A percentile compares a stretch with the other conserved stretches of the same genome.
phyloP scores from a whole-genome alignment of 352 stramenopile species.

The Pythium biforme region DNA sequence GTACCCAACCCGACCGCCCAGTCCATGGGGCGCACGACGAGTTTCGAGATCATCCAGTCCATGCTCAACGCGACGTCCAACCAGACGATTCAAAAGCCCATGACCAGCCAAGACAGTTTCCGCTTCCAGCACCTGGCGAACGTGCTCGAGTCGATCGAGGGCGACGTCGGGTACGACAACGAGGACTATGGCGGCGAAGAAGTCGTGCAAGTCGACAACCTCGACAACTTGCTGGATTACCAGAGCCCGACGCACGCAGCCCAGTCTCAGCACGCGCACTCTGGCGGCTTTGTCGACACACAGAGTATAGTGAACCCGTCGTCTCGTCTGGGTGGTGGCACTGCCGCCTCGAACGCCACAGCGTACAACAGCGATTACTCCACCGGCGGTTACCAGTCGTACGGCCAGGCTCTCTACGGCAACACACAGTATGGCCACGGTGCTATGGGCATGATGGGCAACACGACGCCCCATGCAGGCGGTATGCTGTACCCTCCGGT shows the following conservation, averaged over 20 bases:
- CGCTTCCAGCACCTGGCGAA: constrained; percentile 80
- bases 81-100: constrained; percentile 82
- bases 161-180: constrained; percentile 79
- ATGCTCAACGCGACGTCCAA: constrained; percentile 87
- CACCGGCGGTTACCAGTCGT: constrained; percentile 14
- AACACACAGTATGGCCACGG: constrained; percentile 13
- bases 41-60: constrained; percentile 86
- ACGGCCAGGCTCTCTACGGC: constrained; percentile 13
- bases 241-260: constrained; percentile 36
- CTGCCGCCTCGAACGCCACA: neutral
- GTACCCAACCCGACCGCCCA: constrained; percentile 29
- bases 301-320: constrained; percentile 63
- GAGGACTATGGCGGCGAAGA: constrained; percentile 81
- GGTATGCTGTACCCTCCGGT: constrained; percentile 24
- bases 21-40: constrained; percentile 75
- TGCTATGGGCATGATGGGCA: constrained; percentile 5
- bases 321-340: constrained; percentile 7
- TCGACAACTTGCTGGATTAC: constrained; percentile 85
- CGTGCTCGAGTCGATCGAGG: constrained; percentile 80
- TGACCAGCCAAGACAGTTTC: constrained; percentile 87
- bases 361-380: constrained; percentile 19
- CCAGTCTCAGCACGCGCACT: constrained; percentile 9
- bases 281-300: constrained; percentile 60
- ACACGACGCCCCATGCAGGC: neutral
- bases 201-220: constrained; percentile 81